Base-by-base conservation (phyloP, 2,329 filamentous ascomycete genomes). In the Pleomassaria siparia region DNA sequence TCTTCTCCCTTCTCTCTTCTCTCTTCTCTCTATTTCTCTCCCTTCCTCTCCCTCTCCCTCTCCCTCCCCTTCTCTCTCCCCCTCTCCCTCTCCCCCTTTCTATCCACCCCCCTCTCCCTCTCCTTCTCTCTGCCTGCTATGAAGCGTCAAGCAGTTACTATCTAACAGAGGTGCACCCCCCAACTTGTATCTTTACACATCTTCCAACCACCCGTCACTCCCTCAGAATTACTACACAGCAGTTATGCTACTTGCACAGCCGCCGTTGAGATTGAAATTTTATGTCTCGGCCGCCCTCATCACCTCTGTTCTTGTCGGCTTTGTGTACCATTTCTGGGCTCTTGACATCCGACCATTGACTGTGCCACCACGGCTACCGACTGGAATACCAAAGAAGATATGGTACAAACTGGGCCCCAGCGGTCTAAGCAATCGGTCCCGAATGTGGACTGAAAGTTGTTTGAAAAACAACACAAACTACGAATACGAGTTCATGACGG, bases 391-490 rank as follows among this genome's bases (percentile, higher is more conserved):
- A 6, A 56, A 64, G 45, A 69, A 59, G 16, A 50, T 73, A 21
- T 74, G 71, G 72, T 73, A 72, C 49, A 74, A 74, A 46, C 51
- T 72, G 4, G 71, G 69, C 0, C 66, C 69, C 0, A 66, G 61
- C 16, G 72, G 71, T 9, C 49, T 72, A 4, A 67, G 40, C 39
- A 47, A 62, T 15, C 51, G 70, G 6, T 56, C 58, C 7, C 54
- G 54, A 29, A 41, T 44, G 13, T 72, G 68, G 66, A 69, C 66
- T 11, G 51, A 65, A 26, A 65, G 44, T 20, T 72, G 66, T 57
- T 55, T 61, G 12, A 49, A 54, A 6, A 53, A 36, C 13, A 72
- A 71, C 43, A 65, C 53, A 13, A 29, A 20, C n/a, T 64, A 69
- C 30, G 51, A 58, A 30, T 56, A 58, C 30, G 52, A 67, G 28